Conservation (phyloP, 2,329 filamentous ascomycete genomes). For the Ceratocystis variospora region DNA sequence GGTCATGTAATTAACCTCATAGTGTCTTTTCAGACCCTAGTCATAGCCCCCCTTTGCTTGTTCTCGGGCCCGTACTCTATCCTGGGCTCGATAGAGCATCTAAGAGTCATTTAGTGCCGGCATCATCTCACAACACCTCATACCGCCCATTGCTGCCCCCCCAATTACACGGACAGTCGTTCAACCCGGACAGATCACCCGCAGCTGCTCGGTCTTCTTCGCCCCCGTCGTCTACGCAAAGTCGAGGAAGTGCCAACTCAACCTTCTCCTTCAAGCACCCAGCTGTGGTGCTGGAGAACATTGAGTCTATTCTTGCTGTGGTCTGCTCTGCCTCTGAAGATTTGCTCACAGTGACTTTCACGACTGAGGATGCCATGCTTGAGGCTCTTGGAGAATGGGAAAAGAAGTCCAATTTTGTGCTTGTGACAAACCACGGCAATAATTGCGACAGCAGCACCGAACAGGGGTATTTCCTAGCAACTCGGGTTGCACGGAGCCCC, state of each 20-base stretch:
- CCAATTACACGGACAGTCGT: background rate
- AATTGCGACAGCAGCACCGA: background rate
- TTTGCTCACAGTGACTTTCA: background rate
- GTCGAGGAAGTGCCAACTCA: conserved; percentile 6
- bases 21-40: background rate
- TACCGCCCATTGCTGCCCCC: background rate
- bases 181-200: background rate
- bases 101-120: background rate
- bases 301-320: background rate
- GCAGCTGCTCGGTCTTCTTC: background rate
- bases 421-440: conserved; percentile 9
- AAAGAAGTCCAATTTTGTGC: background rate
- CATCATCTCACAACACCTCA: background rate
- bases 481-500: background rate
- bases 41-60: background rate
- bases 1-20: background rate
- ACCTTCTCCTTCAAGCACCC: conserved; percentile 13
- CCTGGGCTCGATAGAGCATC: background rate
- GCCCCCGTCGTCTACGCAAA: background rate
- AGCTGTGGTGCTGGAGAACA: conserved; percentile 8
- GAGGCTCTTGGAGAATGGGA: conserved; percentile 1
- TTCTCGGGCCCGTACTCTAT: background rate
- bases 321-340: background rate
- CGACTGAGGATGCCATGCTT: background rate
- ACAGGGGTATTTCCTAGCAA: conserved; percentile 10